phyloP scores from a whole-genome alignment of 2,329 filamentous ascomycete species.

The Fusarium kyushuense region DNA sequence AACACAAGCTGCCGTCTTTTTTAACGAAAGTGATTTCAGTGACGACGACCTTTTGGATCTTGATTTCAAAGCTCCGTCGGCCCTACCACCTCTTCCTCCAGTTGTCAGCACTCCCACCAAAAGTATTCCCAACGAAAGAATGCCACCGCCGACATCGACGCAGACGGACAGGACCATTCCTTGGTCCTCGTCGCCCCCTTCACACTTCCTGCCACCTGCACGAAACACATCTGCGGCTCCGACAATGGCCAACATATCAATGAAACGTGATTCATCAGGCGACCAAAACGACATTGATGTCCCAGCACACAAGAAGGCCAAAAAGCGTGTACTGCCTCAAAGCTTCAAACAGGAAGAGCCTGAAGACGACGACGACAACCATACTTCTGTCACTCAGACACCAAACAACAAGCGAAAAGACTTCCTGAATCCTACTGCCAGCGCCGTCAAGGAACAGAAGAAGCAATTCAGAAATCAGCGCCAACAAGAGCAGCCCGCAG shows the following conservation, averaged over 20 bases:
- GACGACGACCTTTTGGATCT: slow-evolving; percentile 83
- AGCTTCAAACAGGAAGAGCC: slow-evolving; percentile 54
- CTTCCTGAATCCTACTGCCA: slow-evolving; percentile 44
- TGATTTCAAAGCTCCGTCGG: slow-evolving; percentile 71
- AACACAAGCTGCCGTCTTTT: slow-evolving; percentile 61
- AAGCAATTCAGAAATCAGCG: slow-evolving; percentile 75
- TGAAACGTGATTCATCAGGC: slow-evolving; percentile 60
- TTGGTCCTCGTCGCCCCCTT: slow-evolving; percentile 77
- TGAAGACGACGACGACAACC: slow-evolving; percentile 52
- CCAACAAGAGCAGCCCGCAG: slow-evolving; percentile 55
- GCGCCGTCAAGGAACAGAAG: slow-evolving; percentile 72
- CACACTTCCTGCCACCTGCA: slow-evolving; percentile 59
- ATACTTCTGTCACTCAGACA: slow-evolving; percentile 34
- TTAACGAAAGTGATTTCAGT: slow-evolving; percentile 87
- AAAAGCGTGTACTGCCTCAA: slow-evolving; percentile 73
- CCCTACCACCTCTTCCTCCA: slow-evolving; percentile 57
- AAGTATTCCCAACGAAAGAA: slow-evolving; percentile 41
- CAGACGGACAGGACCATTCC: slow-evolving; percentile 60
- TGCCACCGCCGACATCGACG: slow-evolving; percentile 47
- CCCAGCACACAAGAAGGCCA: slow-evolving; percentile 57
- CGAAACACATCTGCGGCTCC: slow-evolving; percentile 34
- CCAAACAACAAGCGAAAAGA: slow-evolving; percentile 47
- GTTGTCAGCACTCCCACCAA: slow-evolving; percentile 35
- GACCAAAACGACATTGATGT: slow-evolving; percentile 45
- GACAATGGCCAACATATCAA: slow-evolving; percentile 37